These are phyloP conservation scores for Ophiocordyceps camponoti-saundersi DNA, from an alignment of 2,329 filamentous ascomycete genomes.

Conservation along the genomic window DNA sequence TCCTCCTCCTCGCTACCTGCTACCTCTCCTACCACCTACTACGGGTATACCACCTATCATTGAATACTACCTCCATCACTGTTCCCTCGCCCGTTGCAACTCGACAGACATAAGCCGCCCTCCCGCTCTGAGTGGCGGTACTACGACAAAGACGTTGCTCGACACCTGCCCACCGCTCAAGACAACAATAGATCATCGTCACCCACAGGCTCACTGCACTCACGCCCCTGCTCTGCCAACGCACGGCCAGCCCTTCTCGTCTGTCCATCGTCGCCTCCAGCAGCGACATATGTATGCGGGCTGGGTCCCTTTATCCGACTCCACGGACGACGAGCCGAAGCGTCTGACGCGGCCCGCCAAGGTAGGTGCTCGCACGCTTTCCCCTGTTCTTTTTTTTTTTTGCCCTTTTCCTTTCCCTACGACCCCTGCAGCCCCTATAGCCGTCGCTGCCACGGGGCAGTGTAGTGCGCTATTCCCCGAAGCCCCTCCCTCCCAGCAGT, in stretches of 20 bases:
- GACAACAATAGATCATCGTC: neutral
- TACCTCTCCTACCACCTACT: neutral
- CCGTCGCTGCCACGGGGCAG: neutral
- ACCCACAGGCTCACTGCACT: neutral
- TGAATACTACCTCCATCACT: no score
- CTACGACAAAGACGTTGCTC: neutral
- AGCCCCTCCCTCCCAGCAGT: neutral
- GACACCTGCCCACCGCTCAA: neutral
- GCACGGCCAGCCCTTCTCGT: neutral
- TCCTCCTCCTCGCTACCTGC: neutral
- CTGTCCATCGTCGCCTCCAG: neutral
- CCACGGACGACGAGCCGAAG: neutral
- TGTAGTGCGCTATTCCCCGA: neutral
- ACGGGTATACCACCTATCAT: neutral
- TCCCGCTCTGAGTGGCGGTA: neutral
- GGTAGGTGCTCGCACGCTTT: neutral
- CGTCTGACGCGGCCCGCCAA: neutral
- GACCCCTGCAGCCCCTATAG: neutral
- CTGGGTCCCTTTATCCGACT: neutral
- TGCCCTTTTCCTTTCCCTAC: neutral
- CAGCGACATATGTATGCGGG: neutral
- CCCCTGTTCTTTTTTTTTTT: neutral
- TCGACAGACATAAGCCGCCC: neutral
- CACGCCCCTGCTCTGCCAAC: neutral
- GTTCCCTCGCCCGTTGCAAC: no score